These are phyloP conservation scores for Saturnispora kantuleensis DNA, from an alignment of 805 yeast genomes.

Conservation along the genomic window DNA sequence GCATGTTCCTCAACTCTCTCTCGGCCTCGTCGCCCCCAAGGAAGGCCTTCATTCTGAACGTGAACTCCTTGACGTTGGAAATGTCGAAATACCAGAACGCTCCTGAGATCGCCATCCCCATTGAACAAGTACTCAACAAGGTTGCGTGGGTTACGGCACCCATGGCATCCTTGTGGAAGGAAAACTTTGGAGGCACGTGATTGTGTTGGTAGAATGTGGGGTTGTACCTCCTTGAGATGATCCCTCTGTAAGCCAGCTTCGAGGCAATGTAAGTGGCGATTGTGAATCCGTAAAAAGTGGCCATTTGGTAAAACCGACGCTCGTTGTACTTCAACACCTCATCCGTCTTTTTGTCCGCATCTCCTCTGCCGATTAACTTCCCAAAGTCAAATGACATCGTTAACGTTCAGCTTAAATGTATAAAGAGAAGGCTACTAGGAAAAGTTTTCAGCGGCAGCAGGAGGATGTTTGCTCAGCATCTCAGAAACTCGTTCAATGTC, in stretches of 20 bases:
- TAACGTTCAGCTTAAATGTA: too few species aligned
- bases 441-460: background rate
- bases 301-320: conserved; percentile 63
- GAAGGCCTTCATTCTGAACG: conserved; percentile 49
- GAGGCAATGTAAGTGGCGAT: conserved; percentile 63
- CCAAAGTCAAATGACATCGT: conserved; percentile 21
- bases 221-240: conserved; percentile 57
- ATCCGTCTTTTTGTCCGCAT: conserved; percentile 20
- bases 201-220: conserved; percentile 79
- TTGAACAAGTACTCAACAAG: conserved; percentile 57
- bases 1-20: conserved; percentile 33
- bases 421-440: too few species aligned
- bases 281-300: conserved; percentile 63
- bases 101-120: conserved; percentile 66
- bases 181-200: conserved; percentile 76
- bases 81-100: conserved; percentile 75
- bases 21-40: conserved; percentile 64
- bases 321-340: conserved; percentile 41
- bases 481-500: conserved; percentile 3
- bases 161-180: conserved; percentile 73
- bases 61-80: conserved; percentile 58
- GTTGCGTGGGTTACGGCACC: conserved; percentile 80
- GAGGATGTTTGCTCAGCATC: conserved; percentile 5
- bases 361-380: conserved; percentile 23
- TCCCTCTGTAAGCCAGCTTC: conserved; percentile 65